Evolutionary conservation across 179 eudicot species (phyloP).

Genomic region (Spergularia azorica): DNA sequence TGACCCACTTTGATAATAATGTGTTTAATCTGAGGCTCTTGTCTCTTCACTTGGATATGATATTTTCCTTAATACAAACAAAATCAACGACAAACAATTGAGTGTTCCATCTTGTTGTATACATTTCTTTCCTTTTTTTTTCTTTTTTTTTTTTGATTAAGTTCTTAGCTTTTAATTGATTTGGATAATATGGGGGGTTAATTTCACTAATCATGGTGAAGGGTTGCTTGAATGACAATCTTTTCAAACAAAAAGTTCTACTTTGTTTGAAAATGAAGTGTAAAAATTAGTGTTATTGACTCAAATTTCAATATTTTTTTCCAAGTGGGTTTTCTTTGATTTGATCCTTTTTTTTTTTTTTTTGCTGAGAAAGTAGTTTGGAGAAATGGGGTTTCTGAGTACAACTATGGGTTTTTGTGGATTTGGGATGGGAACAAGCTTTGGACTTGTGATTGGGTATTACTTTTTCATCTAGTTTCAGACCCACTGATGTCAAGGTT

Average conservation of each 20-base stretch:
- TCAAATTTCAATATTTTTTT: too few species aligned
- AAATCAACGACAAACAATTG: too few species aligned
- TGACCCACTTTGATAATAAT: neutral
- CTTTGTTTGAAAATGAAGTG: neutral
- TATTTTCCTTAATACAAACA: neutral
- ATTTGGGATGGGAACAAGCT: conserved; percentile 37
- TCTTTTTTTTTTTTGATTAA: neutral
- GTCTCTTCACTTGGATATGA: neutral
- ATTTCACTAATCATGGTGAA: neutral
- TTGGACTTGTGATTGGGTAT: conserved; percentile 36
- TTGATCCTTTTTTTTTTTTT: neutral
- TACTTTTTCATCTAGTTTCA: conserved; percentile 36
- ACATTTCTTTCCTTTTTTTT: too few species aligned
- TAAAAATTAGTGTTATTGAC: neutral
- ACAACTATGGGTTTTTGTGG: conserved; percentile 35
- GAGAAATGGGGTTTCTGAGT: conserved; percentile 34
- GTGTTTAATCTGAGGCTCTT: neutral
- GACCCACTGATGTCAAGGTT: conserved; percentile 44
- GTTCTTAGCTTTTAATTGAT: neutral
- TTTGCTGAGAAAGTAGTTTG: neutral
- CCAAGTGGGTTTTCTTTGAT: too few species aligned
- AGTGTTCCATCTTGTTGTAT: too few species aligned
- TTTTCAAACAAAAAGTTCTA: neutral
- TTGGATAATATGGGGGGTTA: neutral
- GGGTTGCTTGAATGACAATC: neutral